Evolutionary conservation across 495 filamentous ascomycete species (phyloP).

Genomic region (Aspergillus nidulans): DNA sequence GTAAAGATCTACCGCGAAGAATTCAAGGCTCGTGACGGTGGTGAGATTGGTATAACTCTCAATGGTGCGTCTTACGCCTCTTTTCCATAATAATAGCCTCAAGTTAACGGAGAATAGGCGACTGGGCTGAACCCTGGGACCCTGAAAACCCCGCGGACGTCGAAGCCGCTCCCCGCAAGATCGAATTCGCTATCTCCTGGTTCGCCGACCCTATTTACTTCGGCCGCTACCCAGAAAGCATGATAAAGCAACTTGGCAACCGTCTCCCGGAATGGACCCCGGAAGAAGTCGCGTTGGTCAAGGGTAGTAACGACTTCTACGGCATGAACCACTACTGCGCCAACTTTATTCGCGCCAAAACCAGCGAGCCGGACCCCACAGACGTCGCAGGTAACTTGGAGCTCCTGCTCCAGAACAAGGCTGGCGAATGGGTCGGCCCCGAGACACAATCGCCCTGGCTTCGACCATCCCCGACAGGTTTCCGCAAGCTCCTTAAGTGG

Average conservation of each 20-base stretch:
- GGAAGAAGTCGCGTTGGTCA: constrained; percentile 62
- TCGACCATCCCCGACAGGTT: constrained; percentile 64
- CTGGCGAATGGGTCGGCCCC: constrained; percentile 63
- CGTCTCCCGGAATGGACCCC: constrained; percentile 61
- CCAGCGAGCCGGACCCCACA: constrained; percentile 49
- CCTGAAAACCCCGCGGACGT: constrained; percentile 44
- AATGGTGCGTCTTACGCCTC: constrained; percentile 34
- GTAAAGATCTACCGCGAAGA: constrained; percentile 51
- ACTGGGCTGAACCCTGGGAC: constrained; percentile 55
- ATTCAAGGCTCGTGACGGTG: constrained; percentile 43
- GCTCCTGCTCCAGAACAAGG: constrained; percentile 61
- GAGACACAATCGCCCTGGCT: constrained; percentile 76
- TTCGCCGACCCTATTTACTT: constrained; percentile 72
- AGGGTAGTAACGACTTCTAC: constrained; percentile 77
- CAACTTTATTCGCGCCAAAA: constrained; percentile 73
- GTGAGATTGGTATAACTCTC: constrained; percentile 51
- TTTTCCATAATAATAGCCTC: background rate
- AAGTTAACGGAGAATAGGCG: constrained; percentile 41
- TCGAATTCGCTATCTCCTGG: constrained; percentile 55
- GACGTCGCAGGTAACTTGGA: constrained; percentile 71
- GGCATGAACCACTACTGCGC: constrained; percentile 85
- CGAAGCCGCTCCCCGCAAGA: constrained; percentile 48
- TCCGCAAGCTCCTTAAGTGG: constrained; percentile 74
- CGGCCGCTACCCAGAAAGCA: constrained; percentile 71
- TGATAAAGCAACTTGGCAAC: constrained; percentile 67